phyloP scores from a whole-genome alignment of 1,139 yeast species.

The Taphrina communis region DNA sequence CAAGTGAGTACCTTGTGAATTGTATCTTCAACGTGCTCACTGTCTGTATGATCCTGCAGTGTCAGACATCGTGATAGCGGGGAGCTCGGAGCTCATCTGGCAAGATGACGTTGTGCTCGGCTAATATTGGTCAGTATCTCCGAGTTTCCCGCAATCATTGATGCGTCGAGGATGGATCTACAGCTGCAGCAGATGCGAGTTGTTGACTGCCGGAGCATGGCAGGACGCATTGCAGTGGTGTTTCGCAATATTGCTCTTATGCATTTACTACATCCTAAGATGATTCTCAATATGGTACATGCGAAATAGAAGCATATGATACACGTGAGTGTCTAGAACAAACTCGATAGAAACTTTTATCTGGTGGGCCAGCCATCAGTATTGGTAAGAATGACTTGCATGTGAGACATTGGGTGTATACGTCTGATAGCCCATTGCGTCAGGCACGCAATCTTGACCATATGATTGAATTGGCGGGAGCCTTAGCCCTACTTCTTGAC shows the following conservation, averaged over 20 bases:
- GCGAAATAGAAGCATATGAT: background rate
- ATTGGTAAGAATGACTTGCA: background rate
- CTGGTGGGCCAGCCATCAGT: background rate
- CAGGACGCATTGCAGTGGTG: no score
- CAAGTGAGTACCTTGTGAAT: constrained; percentile 9
- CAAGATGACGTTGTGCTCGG: constrained; percentile 10
- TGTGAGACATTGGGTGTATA: background rate
- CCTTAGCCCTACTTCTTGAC: background rate
- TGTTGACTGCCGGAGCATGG: no score
- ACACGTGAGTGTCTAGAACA: background rate
- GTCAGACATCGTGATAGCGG: background rate
- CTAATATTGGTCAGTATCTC: background rate
- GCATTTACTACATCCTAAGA: background rate
- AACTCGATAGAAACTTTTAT: no score
- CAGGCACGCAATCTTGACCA: background rate
- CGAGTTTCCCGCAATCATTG: no score
- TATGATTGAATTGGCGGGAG: constrained; percentile 9
- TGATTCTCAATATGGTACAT: background rate
- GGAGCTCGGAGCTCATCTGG: constrained; percentile 2
- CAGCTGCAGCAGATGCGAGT: no score
- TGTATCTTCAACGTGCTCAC: background rate
- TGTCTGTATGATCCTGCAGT: background rate
- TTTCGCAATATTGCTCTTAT: background rate
- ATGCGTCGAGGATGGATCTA: no score
- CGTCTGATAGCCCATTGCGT: background rate